phyloP scores from a whole-genome alignment of 352 stramenopile genomes.

The Pythium phragmitis region DNA sequence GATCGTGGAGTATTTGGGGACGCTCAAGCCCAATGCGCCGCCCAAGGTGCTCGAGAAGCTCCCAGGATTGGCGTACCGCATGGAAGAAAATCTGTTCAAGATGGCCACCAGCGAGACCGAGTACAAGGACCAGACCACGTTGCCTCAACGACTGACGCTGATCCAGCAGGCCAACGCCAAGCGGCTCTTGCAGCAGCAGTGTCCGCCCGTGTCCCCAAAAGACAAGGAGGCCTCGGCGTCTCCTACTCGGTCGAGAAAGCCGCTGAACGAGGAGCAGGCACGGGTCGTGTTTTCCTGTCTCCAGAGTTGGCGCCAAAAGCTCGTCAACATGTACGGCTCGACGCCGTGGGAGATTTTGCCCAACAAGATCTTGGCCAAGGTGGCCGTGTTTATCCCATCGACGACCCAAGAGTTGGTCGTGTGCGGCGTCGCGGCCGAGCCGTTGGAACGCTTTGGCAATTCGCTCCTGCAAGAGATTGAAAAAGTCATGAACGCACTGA shows the following conservation, averaged over 20 bases:
- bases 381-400: slow-evolving; percentile 57
- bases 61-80: slow-evolving; percentile 93
- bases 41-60: slow-evolving; percentile 95
- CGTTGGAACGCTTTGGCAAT: slow-evolving; percentile 56
- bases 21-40: slow-evolving; percentile 94
- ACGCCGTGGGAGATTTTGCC: slow-evolving; percentile 72
- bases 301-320: slow-evolving; percentile 77
- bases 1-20: slow-evolving; percentile 91
- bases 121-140: slow-evolving; percentile 90
- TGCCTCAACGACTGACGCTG: slow-evolving; percentile 92
- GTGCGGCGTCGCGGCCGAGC: slow-evolving; percentile 48
- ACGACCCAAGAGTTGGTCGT: slow-evolving; percentile 53
- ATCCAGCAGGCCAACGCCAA: slow-evolving; percentile 72
- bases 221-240: slow-evolving; percentile 8
- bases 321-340: slow-evolving; percentile 70
- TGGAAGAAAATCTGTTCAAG: slow-evolving; percentile 95
- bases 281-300: slow-evolving; percentile 65
- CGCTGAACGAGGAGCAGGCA: slow-evolving; percentile 58
- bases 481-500: slow-evolving; percentile 32
- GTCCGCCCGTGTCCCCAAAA: slow-evolving; percentile 21
- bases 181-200: slow-evolving; percentile 57
- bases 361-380: slow-evolving; percentile 70
- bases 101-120: slow-evolving; percentile 75
- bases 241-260: slow-evolving; percentile 19
- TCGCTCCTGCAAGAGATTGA: slow-evolving; percentile 61